Evolutionary conservation across 306 rosid genomes (phyloP).

Genomic region (Quercus parvula): DNA sequence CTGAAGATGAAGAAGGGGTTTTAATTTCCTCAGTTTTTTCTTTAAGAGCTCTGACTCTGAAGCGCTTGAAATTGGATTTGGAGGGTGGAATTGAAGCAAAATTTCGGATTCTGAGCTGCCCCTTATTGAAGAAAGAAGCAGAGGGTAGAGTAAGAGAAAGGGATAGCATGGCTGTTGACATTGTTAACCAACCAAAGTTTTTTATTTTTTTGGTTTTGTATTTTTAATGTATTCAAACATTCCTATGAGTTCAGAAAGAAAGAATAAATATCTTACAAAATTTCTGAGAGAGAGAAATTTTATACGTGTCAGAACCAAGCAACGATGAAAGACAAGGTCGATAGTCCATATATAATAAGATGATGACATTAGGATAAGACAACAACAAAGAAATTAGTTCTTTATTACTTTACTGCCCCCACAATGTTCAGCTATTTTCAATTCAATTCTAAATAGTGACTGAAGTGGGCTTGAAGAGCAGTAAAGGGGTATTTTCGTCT

Average conservation of each 20-base stretch:
- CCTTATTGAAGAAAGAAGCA: slow-evolving; percentile 31
- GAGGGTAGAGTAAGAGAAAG: slow-evolving; percentile 31
- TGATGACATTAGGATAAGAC: no score
- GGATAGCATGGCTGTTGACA: slow-evolving; percentile 40
- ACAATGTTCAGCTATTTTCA: neutral
- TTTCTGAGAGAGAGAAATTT: neutral
- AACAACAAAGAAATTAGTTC: no score
- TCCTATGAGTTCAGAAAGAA: neutral
- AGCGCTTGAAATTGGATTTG: slow-evolving; percentile 29
- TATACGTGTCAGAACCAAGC: neutral
- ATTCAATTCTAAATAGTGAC: no score
- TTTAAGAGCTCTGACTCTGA: slow-evolving; percentile 60
- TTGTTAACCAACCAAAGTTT: slow-evolving; percentile 23
- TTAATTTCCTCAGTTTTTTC: slow-evolving; percentile 74
- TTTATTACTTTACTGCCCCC: neutral
- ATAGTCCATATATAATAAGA: neutral
- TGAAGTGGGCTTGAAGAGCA: no score
- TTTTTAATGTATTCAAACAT: slow-evolving; percentile 24
- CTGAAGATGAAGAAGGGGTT: slow-evolving; percentile 37
- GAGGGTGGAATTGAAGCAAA: slow-evolving; percentile 25
- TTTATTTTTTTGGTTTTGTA: neutral
- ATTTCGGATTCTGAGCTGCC: slow-evolving; percentile 15
- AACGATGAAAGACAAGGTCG: neutral
- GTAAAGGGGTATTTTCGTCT: no score
- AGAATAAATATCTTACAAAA: neutral